Evolutionary conservation across 2,329 filamentous ascomycete species (phyloP), one percentile per base, ranked within the genome.

Genomic region (Nigrograna mackinnonii): DNA sequence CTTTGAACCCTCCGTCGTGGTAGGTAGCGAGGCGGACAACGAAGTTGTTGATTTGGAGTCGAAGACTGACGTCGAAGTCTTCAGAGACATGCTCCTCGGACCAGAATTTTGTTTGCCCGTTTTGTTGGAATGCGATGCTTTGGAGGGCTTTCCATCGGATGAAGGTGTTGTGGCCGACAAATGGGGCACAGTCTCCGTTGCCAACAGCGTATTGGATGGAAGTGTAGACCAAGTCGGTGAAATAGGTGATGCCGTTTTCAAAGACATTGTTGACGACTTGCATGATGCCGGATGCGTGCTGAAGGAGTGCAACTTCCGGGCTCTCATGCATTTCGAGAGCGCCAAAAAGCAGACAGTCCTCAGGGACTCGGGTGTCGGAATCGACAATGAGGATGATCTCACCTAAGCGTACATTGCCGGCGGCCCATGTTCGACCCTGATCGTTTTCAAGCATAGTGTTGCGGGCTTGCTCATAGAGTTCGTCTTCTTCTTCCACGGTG

Each of bases 401-500:
- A 44, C 89, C 89, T 22, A 94, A 74, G 38, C 89, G 87, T 52
- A 95, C 84, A 67, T 94, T 90, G 46, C 89, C 89, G 60, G 89
- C 87, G 22, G 89, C 89, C 85, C 85, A 89, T n/a, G 86, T 87
- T 17, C 84, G 80, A 22, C 85, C 84, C 47, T 87, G 68, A 41
- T 73, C 82, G 39, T 84, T 79, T 30, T 90, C 77, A 13, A 86
- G 81, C 35, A 49, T 49, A 49, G 86, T 80, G 53, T 82, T 80
- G 35, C 90, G 54, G 16, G 54, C 55, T 28, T 47, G 49, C n/a
- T 56, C 48, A 32, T 62, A 62, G 4, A 55, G 41, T 16, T 54
- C 43, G 14, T 55, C 55, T 46, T 62, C 58, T 3, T 62, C 54
- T 42, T 70, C 62, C 7, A 55, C 19, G 2, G 50, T 54, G 9